These are phyloP conservation scores for Drechmeria coniospora DNA, from an alignment of 2,329 filamentous ascomycete species.

Conservation along the genomic window DNA sequence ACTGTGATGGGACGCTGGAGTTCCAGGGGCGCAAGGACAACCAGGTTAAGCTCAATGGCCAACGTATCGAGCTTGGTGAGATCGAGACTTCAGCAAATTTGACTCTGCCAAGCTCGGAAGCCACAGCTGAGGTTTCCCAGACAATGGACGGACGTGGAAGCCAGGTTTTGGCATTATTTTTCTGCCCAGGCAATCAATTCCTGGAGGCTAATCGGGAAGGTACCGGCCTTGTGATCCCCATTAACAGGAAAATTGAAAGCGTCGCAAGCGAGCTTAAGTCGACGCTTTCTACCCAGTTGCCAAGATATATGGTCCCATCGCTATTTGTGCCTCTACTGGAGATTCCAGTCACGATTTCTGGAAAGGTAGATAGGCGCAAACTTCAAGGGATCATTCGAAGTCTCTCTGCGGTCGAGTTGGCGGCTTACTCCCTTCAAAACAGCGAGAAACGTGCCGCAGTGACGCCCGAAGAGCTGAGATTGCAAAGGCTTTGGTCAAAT, in stretches of 20 bases:
- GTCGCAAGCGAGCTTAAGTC: no score
- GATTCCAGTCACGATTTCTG: background rate
- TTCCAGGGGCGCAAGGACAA: constrained; percentile 2
- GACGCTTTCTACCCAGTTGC: no score
- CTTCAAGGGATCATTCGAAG: background rate
- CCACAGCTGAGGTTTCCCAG: no score
- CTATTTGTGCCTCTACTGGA: background rate
- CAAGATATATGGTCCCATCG: constrained; percentile 1
- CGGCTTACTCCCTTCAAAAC: background rate
- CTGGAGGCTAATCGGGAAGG: no score
- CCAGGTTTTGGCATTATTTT: no score
- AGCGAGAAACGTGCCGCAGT: background rate
- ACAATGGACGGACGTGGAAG: no score
- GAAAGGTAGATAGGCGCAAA: background rate
- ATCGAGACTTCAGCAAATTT: no score
- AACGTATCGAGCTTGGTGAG: constrained; percentile 7
- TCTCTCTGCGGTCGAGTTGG: background rate
- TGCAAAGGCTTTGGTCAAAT: background rate
- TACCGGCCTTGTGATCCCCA: no score
- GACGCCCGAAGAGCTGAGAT: background rate
- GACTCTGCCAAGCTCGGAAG: no score
- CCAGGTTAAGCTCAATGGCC: constrained; percentile 8
- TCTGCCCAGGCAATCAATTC: no score
- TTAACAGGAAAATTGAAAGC: no score
- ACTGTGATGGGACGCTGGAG: constrained; percentile 6